Conservation (phyloP, 2,329 filamentous ascomycete species). For the Davidsoniella virescens region DNA sequence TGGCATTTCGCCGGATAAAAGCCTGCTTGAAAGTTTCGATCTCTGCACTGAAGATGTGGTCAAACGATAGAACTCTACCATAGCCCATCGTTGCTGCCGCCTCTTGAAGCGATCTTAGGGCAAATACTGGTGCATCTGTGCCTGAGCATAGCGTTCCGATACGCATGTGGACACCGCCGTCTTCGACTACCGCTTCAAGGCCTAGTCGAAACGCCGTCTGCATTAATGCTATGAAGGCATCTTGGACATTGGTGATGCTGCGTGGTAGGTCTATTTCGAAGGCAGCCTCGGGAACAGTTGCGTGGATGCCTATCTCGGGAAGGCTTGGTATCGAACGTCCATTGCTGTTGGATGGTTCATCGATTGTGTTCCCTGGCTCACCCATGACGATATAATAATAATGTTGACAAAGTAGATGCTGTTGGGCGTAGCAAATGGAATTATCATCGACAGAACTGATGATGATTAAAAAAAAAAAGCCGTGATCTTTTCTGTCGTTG, state of each 20-base stretch:
- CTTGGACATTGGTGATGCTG: background rate
- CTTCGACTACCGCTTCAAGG: slow-evolving; percentile 16
- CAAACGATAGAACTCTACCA: slow-evolving; percentile 24
- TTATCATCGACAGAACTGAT: too few relatives aligned
- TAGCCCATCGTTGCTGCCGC: slow-evolving; percentile 21
- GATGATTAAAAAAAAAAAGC: too few relatives aligned
- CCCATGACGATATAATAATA: too few relatives aligned
- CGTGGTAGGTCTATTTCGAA: background rate
- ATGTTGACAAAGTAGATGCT: too few relatives aligned
- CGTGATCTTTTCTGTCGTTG: too few relatives aligned
- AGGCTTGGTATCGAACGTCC: too few relatives aligned
- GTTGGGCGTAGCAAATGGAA: too few relatives aligned
- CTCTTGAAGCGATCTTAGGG: slow-evolving; percentile 39
- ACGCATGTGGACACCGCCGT: slow-evolving; percentile 19
- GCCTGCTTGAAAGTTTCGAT: slow-evolving; percentile 48
- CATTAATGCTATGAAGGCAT: slow-evolving; percentile 5
- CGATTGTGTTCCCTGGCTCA: too few relatives aligned
- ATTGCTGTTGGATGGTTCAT: too few relatives aligned
- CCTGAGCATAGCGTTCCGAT: slow-evolving; percentile 65
- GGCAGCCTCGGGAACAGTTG: background rate
- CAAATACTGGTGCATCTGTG: slow-evolving; percentile 57
- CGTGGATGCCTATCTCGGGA: too few relatives aligned
- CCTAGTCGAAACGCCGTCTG: slow-evolving; percentile 11
- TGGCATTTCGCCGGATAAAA: slow-evolving; percentile 45
- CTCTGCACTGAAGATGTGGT: slow-evolving; percentile 46